Percentiles rank a stretch among this genome's conserved stretches.
Conservation (phyloP, 2,329 filamentous ascomycete genomes). For the Cordyceps cateniannulata region DNA sequence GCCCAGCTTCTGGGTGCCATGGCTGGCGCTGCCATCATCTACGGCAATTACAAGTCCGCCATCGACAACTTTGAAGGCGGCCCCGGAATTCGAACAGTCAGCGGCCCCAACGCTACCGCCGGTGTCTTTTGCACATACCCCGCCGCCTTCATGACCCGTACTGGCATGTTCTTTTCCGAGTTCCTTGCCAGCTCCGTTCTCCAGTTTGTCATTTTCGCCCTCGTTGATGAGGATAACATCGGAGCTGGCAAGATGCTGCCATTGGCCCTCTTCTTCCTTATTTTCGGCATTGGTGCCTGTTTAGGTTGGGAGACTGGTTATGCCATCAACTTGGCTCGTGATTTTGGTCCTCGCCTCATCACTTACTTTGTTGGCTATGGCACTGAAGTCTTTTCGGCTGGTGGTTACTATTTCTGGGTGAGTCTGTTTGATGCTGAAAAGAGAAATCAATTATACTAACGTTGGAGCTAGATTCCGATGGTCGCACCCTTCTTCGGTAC, state of each 20-base stretch:
- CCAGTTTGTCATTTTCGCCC: constrained; percentile 65
- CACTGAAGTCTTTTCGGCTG: constrained; percentile 57
- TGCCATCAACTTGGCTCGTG: constrained; percentile 66
- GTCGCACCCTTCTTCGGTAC: constrained; percentile 63
- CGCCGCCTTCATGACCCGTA: constrained; percentile 56
- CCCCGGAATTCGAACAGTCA: constrained; percentile 54
- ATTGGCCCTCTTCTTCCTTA: constrained; percentile 61
- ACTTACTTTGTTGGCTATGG: constrained; percentile 64
- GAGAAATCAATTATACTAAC: not conserved
- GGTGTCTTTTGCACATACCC: constrained; percentile 72
- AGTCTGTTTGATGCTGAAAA: constrained; percentile 16
- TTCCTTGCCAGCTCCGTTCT: constrained; percentile 61
- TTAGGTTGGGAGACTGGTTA: constrained; percentile 75
- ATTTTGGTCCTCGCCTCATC: constrained; percentile 63
- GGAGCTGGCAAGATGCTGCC: constrained; percentile 52
- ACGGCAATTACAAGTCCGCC: constrained; percentile 57
- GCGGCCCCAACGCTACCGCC: constrained; percentile 52
- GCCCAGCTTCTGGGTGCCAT: constrained; percentile 64
- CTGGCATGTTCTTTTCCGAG: constrained; percentile 65
- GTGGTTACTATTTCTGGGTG: constrained; percentile 69
- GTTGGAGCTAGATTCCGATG: constrained; percentile 54
- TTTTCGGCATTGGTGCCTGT: constrained; percentile 66
- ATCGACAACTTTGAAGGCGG: constrained; percentile 60
- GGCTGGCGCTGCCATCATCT: constrained; percentile 51
- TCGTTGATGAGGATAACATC: constrained; percentile 52